Evolutionary conservation across 305 asterid genomes (phyloP), one percentile per base, ranked within the genome.

Genomic region (Fraxinus sp.): DNA sequence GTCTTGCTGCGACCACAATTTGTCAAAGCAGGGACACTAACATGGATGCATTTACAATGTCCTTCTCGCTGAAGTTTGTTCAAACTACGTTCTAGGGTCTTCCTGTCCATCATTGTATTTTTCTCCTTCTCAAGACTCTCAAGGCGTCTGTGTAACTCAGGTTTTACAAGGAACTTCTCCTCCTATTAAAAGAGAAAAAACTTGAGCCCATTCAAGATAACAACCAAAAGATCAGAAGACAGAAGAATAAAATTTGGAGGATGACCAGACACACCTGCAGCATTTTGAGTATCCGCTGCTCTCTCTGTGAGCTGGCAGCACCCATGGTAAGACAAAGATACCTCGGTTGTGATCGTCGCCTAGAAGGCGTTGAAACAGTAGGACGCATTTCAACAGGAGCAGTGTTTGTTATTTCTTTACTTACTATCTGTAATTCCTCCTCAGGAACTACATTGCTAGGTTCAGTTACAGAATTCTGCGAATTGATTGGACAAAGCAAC

Each of bases 11-110:
- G 90, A 62, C 93, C 91, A 87, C 94, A 93, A 88, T 96, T 93
- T 66, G 99, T 95, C 87, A 94, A 87, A 66, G 70, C 88, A 46
- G 99, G 99, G 87, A 92, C 91, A 81, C 91, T 88, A 80, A 90
- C 83, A 71, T 78, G 81, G 85, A 91, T 91, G 90, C 94, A 89
- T 88, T 91, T 96, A 84, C 98, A 96, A 79, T 82, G 91, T 28
- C 97, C 98, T 91, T 92, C 98, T 85, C 83, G 85, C 89, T 93
- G 93, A 90, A 96, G 98, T 89, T 92, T 96, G 87, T 90, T 87
- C 87, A 96, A 92, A 83, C 83, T 85, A 82, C 97, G 98, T 49
- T 86, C 89, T 83, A 95, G 85, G 80, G 98, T 96, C 89, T 88
- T 95, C 82, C 95, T 83, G 87, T 92, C 98, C 95, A 93, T 93